phyloP scores from a whole-genome alignment of 169 alveolate genomes.

The Eimeria necatrix region DNA sequence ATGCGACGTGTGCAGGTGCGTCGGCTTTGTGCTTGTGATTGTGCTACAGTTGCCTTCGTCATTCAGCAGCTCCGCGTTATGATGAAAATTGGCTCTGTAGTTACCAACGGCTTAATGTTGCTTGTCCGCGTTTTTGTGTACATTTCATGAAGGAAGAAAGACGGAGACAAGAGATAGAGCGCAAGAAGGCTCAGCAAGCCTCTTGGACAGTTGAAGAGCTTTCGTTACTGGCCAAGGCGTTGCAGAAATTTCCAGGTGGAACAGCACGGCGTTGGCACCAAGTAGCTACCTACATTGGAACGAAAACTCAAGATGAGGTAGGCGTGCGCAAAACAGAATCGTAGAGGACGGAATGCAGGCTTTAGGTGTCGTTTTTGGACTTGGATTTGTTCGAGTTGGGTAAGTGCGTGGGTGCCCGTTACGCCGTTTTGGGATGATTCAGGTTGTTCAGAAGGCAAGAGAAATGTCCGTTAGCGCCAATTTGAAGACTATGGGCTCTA shows the following conservation, averaged over 20 bases:
- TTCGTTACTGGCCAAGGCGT: constrained; percentile 89
- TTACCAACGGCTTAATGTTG: background rate
- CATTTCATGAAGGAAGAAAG: background rate
- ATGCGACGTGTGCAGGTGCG: constrained; percentile 27
- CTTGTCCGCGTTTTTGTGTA: background rate
- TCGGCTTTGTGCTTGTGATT: background rate
- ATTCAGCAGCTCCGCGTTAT: background rate
- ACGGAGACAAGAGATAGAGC: constrained; percentile 16
- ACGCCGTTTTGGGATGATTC: background rate
- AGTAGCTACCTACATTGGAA: constrained; percentile 88
- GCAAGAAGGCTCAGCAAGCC: constrained; percentile 74
- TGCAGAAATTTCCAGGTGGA: constrained; percentile 93
- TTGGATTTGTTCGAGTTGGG: background rate
- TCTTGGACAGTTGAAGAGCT: constrained; percentile 92
- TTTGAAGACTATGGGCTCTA: constrained; percentile 75
- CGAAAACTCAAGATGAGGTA: constrained; percentile 88
- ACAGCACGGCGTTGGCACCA: constrained; percentile 92
- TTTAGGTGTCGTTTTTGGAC: background rate
- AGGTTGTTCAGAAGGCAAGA: constrained; percentile 83
- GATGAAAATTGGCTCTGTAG: background rate
- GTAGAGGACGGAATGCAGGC: background rate
- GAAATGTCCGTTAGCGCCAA: constrained; percentile 80
- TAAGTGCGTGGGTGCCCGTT: background rate
- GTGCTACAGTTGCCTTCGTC: background rate
- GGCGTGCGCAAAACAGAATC: background rate